Evolutionary conservation across 495 filamentous ascomycete species (phyloP).

Genomic region (Neurospora sp.): DNA sequence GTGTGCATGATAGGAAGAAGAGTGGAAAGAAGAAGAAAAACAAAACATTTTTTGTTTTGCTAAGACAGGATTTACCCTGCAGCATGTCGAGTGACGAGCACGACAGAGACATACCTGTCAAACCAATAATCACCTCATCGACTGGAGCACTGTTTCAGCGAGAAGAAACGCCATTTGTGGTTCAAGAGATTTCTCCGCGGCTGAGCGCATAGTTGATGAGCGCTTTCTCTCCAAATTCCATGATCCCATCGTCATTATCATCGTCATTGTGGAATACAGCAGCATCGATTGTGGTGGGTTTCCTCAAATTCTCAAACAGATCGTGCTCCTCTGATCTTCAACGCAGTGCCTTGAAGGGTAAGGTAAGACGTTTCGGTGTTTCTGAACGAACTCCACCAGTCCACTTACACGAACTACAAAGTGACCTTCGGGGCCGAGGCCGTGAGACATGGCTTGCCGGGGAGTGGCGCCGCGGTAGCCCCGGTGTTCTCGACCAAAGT

Average conservation of each 20-base stretch:
- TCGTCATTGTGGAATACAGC: neutral
- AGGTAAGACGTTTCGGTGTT: neutral
- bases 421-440: neutral
- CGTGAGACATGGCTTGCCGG: neutral
- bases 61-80: neutral
- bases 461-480: neutral
- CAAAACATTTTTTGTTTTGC: neutral
- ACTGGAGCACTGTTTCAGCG: neutral
- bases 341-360: neutral
- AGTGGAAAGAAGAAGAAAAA: neutral
- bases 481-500: neutral
- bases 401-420: neutral
- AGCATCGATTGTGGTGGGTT: neutral
- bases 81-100: neutral
- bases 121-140: neutral
- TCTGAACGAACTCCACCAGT: neutral
- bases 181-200: neutral
- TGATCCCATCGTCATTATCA: neutral
- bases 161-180: neutral
- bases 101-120: neutral
- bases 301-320: neutral
- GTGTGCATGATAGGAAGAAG: neutral
- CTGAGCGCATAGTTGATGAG: neutral
- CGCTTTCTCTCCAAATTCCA: neutral
- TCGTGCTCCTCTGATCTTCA: neutral